Percentiles rank a stretch among this genome's conserved stretches.
These are phyloP conservation scores for Santalum album DNA, from an alignment of 164 flowering plant genomes.

Conservation along the genomic window DNA sequence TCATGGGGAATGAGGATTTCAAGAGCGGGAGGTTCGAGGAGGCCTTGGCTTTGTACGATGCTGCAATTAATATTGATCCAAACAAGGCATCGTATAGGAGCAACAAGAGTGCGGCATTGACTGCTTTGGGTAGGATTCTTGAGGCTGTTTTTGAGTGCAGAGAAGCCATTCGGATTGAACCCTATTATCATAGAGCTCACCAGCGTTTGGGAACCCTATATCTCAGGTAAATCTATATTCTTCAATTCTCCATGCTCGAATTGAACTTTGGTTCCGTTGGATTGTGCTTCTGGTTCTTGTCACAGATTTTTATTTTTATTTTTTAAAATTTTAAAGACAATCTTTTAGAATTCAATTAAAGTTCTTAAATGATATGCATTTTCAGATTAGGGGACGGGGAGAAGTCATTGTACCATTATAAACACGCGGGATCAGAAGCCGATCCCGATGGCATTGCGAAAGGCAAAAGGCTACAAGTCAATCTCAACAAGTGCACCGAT, in stretches of 20 bases:
- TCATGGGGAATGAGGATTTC: constrained; percentile 3
- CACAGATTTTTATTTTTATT: no score
- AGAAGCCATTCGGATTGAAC: constrained; percentile 1
- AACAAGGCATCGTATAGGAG: constrained; percentile 6
- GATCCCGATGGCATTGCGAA: constrained; percentile 25
- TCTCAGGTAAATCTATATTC: no score
- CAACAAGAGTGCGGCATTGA: constrained; percentile 2
- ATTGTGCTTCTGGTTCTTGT: no score
- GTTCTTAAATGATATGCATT: not conserved
- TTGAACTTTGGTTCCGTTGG: no score
- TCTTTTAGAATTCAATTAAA: no score
- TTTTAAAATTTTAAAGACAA: no score
- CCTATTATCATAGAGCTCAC: not conserved
- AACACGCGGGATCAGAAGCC: constrained; percentile 38
- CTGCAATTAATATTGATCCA: constrained; percentile 1
- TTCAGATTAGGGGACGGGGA: constrained; percentile 40
- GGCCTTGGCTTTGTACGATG: constrained; percentile 4
- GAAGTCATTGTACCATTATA: constrained; percentile 37
- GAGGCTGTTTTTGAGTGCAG: constrained; percentile 6
- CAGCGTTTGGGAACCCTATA: constrained; percentile 2
- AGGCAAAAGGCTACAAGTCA: constrained; percentile 21
- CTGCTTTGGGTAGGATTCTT: not conserved
- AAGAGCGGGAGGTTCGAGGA: not conserved
- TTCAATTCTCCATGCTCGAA: no score
- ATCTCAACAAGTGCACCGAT: constrained; percentile 33